A percentile compares a stretch with the other conserved stretches of the same genome.
phyloP scores from a whole-genome alignment of 1,139 yeast genomes.

The Debaryomyces robertsiae region DNA sequence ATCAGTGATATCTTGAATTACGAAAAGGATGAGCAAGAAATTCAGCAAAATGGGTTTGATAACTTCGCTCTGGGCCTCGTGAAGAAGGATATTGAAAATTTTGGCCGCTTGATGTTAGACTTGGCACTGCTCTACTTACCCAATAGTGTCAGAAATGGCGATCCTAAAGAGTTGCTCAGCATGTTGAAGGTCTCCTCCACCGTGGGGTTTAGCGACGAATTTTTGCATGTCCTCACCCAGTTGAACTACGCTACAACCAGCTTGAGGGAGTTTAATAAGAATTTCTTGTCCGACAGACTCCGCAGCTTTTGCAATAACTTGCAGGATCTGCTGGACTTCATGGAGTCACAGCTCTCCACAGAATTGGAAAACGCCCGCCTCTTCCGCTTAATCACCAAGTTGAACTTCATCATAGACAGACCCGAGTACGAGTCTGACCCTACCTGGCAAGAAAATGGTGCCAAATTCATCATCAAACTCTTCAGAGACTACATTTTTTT shows the following conservation, averaged over 20 bases:
- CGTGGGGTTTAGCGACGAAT: constrained; percentile 26
- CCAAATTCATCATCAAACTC: constrained; percentile 69
- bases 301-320: constrained; percentile 54
- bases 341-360: constrained; percentile 65
- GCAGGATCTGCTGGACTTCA: constrained; percentile 59
- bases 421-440: constrained; percentile 64
- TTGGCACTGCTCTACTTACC: constrained; percentile 52
- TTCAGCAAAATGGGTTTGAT: constrained; percentile 10
- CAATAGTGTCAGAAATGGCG: constrained; percentile 21
- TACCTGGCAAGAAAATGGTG: constrained; percentile 76
- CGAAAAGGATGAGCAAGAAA: constrained; percentile 34
- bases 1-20: constrained; percentile 64
- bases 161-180: constrained; percentile 14
- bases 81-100: constrained; percentile 51
- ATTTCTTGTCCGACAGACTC: constrained; percentile 40
- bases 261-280: constrained; percentile 33
- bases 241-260: constrained; percentile 20
- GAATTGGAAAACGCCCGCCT: constrained; percentile 90
- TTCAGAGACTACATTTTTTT: constrained; percentile 88
- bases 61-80: constrained; percentile 34
- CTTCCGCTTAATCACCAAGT: constrained; percentile 77
- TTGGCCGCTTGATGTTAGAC: constrained; percentile 63
- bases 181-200: constrained; percentile 21
- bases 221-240: constrained; percentile 21
- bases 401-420: constrained; percentile 76